These are phyloP conservation scores for Podaxis sp. DNA, from an alignment of 768 basidiomycete species.

Conservation along the genomic window DNA sequence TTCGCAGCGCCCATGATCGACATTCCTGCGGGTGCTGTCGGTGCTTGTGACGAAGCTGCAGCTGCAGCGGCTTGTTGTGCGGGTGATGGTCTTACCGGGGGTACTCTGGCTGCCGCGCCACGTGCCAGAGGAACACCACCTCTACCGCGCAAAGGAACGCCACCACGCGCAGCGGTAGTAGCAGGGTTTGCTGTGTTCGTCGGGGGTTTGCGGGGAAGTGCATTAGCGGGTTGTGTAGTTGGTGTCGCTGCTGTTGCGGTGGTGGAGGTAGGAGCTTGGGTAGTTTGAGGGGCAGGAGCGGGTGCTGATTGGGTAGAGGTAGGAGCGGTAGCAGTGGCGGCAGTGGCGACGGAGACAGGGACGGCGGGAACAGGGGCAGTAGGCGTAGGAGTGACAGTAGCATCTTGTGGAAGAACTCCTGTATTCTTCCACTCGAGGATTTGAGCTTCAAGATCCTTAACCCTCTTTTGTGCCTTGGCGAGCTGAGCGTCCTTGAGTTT, in stretches of 20 bases:
- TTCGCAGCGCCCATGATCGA: constrained; percentile 64
- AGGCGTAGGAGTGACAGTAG: constrained; percentile 23
- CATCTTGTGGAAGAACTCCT: constrained; percentile 42
- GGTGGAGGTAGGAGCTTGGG: constrained; percentile 20
- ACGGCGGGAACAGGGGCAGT: constrained; percentile 16
- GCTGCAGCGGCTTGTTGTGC: constrained; percentile 17
- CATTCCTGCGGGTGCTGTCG: constrained; percentile 35
- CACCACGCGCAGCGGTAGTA: constrained; percentile 12
- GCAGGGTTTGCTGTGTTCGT: not conserved
- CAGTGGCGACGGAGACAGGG: constrained; percentile 12
- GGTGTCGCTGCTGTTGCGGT: constrained; percentile 20
- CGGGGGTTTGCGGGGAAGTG: constrained; percentile 6
- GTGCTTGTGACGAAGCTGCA: constrained; percentile 22
- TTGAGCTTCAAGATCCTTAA: constrained; percentile 70
- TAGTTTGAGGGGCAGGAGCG: constrained; percentile 12
- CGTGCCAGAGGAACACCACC: constrained; percentile 12
- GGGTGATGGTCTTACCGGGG: constrained; percentile 12
- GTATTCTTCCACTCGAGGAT: constrained; percentile 55
- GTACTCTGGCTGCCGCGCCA: constrained; percentile 10
- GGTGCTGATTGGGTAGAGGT: constrained; percentile 13
- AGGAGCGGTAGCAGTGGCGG: constrained; percentile 18
- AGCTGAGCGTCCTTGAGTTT: constrained; percentile 74
- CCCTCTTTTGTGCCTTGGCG: constrained; percentile 52
- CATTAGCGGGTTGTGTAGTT: not conserved
- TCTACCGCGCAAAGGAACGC: constrained; percentile 6